Percentiles rank a stretch among this genome's conserved stretches.
Conservation (phyloP, 305 asterid genomes). For the Fraxinus angustifolia region DNA sequence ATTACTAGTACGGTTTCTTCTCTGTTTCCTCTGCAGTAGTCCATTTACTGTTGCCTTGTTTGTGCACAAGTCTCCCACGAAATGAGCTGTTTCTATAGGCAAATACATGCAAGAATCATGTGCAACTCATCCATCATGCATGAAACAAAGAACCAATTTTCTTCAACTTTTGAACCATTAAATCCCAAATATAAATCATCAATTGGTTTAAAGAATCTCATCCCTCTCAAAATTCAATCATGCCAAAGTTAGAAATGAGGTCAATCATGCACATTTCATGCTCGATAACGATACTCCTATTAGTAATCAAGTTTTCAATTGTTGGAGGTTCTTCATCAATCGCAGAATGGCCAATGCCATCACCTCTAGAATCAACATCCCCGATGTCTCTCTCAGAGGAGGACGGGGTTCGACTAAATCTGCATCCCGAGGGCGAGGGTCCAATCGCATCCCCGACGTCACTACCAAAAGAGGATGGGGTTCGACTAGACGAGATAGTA, state of each 20-base stretch:
- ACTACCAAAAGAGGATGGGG: neutral
- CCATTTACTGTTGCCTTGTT: neutral
- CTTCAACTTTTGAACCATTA: neutral
- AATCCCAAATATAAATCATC: neutral
- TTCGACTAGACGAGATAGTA: neutral
- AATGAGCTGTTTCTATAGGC: conserved; percentile 18
- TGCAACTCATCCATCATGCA: conserved; percentile 28
- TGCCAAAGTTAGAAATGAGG: neutral
- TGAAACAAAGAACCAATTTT: conserved; percentile 10
- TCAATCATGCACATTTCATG: conserved; percentile 1
- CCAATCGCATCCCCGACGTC: neutral
- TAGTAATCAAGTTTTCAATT: neutral
- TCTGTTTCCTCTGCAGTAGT: neutral
- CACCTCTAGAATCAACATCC: neutral
- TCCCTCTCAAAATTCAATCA: neutral
- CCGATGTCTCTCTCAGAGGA: neutral
- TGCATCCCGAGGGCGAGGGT: neutral
- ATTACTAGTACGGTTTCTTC: neutral
- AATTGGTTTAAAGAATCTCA: neutral
- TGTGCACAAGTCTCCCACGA: conserved; percentile 1
- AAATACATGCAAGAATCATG: conserved; percentile 37
- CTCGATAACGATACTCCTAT: neutral
- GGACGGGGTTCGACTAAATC: neutral
- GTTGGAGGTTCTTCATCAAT: neutral
- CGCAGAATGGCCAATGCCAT: neutral